Evolutionary conservation across 148 eudicot genomes (phyloP), one percentile per base, ranked within the genome.

Genomic region (Rhododendron mucronatum): DNA sequence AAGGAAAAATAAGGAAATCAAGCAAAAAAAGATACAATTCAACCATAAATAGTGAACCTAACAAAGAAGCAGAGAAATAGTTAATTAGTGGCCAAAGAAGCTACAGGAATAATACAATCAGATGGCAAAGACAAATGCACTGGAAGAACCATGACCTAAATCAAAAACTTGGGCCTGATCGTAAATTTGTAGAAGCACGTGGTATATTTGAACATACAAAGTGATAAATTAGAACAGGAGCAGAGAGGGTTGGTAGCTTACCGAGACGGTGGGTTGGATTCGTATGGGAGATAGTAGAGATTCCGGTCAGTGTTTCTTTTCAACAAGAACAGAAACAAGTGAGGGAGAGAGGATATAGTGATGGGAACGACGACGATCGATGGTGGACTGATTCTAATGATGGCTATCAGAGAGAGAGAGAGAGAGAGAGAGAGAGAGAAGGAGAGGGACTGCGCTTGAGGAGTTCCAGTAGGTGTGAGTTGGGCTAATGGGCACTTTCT

Each of bases 191-290:
- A 80, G 26, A 59, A 59, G 26, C 65, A 53, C 59, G 20, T 4
- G 14, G 30, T 69, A 30, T 69, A 69, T 85, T 35, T 41, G 10
- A 30, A 37, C 44, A 67, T 14, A 2, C 21, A 67, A 14, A 15
- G 5, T 59, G 65, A 47, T 23, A 83, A 7, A 74, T 8, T 51
- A 1, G 15, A 1, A 28, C 20, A 51, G 3, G 35, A 6, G 5
- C 1, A 55, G 13, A 50, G 30, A 51, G 28, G 14, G 21, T 35
- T 35, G 73, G 84, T 23, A 80, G 74, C 81, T 89, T 88, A 84
- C 91, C 90, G 83, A 45, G 33, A 26, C n/a, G 21, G 86, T 44
- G 44, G 69, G 87, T 67, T 79, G 90, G 93, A 92, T 92, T 90
- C 88, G 75, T 83, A 78, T 84, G 87, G 87, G 79, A 84, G 14